phyloP scores from a whole-genome alignment of 2,329 filamentous ascomycete species.

The Aspergillus sp. region DNA sequence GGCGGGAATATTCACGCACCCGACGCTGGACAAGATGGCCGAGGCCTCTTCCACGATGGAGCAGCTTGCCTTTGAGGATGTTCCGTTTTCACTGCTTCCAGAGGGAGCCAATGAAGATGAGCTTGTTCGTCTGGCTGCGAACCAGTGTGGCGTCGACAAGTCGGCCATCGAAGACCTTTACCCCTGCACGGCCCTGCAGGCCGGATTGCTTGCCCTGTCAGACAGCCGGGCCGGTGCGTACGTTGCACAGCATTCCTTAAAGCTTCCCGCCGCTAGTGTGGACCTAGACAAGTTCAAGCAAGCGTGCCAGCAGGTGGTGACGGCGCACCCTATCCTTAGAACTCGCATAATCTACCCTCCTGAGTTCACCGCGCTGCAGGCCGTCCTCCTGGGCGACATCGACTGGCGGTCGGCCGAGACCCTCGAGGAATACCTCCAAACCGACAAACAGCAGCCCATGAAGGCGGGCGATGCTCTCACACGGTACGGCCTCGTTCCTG shows the following conservation, averaged over 20 bases:
- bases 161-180: conserved; percentile 29
- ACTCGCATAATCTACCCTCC: conserved; percentile 38
- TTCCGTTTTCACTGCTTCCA: conserved; percentile 8
- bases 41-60: background rate
- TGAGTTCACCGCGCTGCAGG: conserved; percentile 21
- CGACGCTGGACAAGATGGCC: conserved; percentile 10
- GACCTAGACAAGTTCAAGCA: conserved; percentile 35
- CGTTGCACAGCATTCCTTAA: conserved; percentile 37
- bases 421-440: background rate
- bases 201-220: conserved; percentile 23
- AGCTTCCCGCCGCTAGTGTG: conserved; percentile 24
- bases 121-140: conserved; percentile 8
- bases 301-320: conserved; percentile 38
- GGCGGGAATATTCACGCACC: conserved; percentile 7
- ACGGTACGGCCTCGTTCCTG: conserved; percentile 3
- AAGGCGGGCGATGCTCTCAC: background rate
- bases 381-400: conserved; percentile 23
- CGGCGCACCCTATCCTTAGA: conserved; percentile 40
- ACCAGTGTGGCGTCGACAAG: conserved; percentile 18
- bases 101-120: background rate
- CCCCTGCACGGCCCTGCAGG: conserved; percentile 29
- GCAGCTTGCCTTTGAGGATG: conserved; percentile 2
- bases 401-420: conserved; percentile 19
- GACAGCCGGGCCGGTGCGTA: conserved; percentile 39
- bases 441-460: conserved; percentile 5